Conservation (phyloP, 2,329 filamentous ascomycete genomes). For the Berkeleyomyces basicola region DNA sequence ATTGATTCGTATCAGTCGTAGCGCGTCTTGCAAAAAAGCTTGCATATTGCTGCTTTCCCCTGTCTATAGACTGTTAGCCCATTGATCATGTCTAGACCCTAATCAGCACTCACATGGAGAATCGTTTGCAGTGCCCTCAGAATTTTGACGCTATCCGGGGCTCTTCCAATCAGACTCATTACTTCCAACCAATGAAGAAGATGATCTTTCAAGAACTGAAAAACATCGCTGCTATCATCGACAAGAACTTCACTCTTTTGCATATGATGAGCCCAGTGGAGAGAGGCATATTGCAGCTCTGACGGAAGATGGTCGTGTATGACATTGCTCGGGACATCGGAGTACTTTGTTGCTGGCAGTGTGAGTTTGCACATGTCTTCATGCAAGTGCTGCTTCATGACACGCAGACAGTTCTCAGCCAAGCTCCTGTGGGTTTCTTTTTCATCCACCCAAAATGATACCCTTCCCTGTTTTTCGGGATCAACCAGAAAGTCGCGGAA, state of each 20-base stretch:
- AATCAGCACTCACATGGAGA: background rate
- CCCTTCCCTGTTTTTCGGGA: background rate
- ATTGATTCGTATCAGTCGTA: background rate
- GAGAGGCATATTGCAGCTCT: background rate
- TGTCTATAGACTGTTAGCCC: background rate
- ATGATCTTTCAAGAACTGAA: conserved; percentile 18
- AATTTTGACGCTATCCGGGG: background rate
- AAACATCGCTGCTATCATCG: conserved; percentile 18
- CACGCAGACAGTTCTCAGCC: background rate
- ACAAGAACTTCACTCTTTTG: conserved; percentile 3
- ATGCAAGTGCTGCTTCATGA: background rate
- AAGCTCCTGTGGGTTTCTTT: background rate
- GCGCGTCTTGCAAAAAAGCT: background rate
- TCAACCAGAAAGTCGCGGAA: background rate
- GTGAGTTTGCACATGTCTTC: background rate
- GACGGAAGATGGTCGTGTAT: background rate
- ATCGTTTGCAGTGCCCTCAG: background rate
- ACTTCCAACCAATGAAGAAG: background rate
- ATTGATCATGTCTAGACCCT: background rate
- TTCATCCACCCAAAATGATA: background rate
- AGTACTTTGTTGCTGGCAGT: background rate
- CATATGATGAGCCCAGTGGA: background rate
- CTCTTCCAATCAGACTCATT: background rate
- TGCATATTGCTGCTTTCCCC: background rate
- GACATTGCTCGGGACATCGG: background rate